These are phyloP conservation scores for Zostera marina DNA, from an alignment of 116 monocot genomes.

Conservation along the genomic window DNA sequence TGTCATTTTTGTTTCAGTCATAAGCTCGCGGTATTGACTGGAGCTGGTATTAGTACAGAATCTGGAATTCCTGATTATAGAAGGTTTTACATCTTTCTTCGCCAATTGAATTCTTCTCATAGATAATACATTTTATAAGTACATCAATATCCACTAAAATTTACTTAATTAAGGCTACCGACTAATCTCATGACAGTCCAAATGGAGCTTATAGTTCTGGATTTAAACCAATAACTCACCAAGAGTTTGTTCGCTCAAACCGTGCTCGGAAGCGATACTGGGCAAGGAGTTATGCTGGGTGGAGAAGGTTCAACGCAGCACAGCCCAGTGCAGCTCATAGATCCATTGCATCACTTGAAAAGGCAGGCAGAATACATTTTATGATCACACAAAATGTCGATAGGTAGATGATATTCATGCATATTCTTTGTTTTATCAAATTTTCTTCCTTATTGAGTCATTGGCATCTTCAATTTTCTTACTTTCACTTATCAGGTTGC, in stretches of 20 bases:
- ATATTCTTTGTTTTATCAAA: neutral
- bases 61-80: slow-evolving; percentile 99
- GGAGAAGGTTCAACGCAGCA: slow-evolving; percentile 80
- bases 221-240: slow-evolving; percentile 91
- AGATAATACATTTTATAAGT: no score
- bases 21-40: slow-evolving; percentile 81
- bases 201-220: slow-evolving; percentile 97
- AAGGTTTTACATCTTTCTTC: slow-evolving; percentile 27
- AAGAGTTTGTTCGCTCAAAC: slow-evolving; percentile 77
- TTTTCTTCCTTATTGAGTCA: neutral
- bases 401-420: slow-evolving; percentile 18
- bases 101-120: no score
- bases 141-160: no score
- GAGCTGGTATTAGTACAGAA: slow-evolving; percentile 97
- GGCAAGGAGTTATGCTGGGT: slow-evolving; percentile 99
- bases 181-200: slow-evolving; percentile 39
- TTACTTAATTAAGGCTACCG: no score
- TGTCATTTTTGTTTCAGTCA: slow-evolving; percentile 21
- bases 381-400: slow-evolving; percentile 97
- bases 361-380: slow-evolving; percentile 49
- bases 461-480: neutral
- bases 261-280: slow-evolving; percentile 74
- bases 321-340: slow-evolving; percentile 69
- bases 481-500: slow-evolving; percentile 42
- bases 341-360: slow-evolving; percentile 68